Evolutionary conservation across 1,284 basidiomycete species (phyloP).

Genomic region (Tilletia horrida): DNA sequence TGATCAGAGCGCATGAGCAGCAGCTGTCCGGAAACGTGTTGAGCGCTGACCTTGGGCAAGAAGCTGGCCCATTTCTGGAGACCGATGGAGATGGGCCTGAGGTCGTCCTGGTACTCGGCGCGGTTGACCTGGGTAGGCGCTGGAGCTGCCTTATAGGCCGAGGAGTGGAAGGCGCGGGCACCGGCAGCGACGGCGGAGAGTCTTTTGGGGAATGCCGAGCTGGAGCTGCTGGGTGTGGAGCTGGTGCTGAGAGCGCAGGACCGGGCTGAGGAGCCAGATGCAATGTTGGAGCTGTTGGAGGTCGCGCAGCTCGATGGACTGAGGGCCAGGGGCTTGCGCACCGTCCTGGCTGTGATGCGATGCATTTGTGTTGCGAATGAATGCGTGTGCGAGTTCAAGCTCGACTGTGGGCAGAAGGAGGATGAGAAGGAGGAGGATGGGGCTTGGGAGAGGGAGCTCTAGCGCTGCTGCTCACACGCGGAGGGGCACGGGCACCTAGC

Average conservation of each 20-base stretch:
- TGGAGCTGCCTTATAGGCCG: slow-evolving; percentile 18
- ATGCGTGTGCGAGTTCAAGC: too few relatives aligned
- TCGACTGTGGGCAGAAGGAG: too few relatives aligned
- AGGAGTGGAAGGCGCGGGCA: slow-evolving; percentile 6
- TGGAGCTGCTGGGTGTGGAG: slow-evolving; percentile 4
- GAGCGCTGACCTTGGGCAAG: slow-evolving; percentile 37
- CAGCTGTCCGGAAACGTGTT: not conserved
- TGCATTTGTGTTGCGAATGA: not conserved
- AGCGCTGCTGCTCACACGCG: too few relatives aligned
- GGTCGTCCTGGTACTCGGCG: slow-evolving; percentile 35
- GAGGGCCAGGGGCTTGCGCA: slow-evolving; percentile 10
- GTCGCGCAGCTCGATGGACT: not conserved
- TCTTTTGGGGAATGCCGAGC: not conserved
- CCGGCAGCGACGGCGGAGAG: not conserved
- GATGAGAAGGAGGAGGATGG: too few relatives aligned
- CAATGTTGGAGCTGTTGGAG: slow-evolving; percentile 5
- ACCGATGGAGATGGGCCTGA: slow-evolving; percentile 41
- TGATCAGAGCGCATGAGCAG: not conserved
- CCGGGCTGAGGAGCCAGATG: slow-evolving; percentile 11
- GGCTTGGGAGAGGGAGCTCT: too few relatives aligned
- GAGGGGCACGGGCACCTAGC: too few relatives aligned
- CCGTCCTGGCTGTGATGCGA: slow-evolving; percentile 9
- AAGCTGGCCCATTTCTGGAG: slow-evolving; percentile 49
- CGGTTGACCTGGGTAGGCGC: slow-evolving; percentile 30
- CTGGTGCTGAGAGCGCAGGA: not conserved